Percentiles rank a stretch among this genome's conserved stretches.
phyloP scores from a whole-genome alignment of 75 land plant species.

The Pinus tabuliformis region DNA sequence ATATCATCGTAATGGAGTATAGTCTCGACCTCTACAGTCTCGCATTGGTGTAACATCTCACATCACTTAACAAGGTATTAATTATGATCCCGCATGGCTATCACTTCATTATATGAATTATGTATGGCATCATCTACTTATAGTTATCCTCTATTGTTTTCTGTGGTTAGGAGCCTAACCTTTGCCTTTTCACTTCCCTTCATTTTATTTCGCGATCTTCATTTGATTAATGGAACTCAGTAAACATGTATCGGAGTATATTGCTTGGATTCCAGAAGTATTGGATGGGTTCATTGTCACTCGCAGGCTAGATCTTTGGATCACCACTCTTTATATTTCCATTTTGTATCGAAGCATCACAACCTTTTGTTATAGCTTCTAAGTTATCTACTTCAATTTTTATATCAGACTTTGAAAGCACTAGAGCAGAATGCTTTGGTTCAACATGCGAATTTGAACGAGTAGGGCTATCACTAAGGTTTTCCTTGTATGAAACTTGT shows the following conservation, averaged over 20 bases:
- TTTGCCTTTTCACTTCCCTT: slow-evolving; percentile 5
- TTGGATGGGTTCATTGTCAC: slow-evolving; percentile 12
- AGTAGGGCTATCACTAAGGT: not conserved
- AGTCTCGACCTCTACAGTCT: too few relatives aligned
- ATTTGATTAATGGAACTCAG: slow-evolving; percentile 45
- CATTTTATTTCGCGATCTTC: too few relatives aligned
- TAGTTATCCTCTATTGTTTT: too few relatives aligned
- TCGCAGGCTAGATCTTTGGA: not conserved
- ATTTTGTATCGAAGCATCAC: not conserved
- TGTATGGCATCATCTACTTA: too few relatives aligned
- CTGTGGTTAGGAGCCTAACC: not conserved
- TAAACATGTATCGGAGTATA: slow-evolving; percentile 30
- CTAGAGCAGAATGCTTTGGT: not conserved
- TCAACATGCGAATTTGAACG: slow-evolving; percentile 10
- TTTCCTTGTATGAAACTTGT: not conserved
- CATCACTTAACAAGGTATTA: too few relatives aligned
- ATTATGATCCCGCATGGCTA: too few relatives aligned
- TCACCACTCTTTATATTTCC: not conserved
- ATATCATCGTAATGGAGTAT: too few relatives aligned
- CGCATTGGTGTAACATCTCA: too few relatives aligned
- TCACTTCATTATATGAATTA: too few relatives aligned
- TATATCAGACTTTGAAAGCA: not conserved
- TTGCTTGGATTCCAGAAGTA: slow-evolving; percentile 6
- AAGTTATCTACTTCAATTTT: not conserved
- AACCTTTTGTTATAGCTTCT: not conserved